Evolutionary conservation across 352 stramenopile genomes (phyloP).

Genomic region (Paralagenidium karlingii): DNA sequence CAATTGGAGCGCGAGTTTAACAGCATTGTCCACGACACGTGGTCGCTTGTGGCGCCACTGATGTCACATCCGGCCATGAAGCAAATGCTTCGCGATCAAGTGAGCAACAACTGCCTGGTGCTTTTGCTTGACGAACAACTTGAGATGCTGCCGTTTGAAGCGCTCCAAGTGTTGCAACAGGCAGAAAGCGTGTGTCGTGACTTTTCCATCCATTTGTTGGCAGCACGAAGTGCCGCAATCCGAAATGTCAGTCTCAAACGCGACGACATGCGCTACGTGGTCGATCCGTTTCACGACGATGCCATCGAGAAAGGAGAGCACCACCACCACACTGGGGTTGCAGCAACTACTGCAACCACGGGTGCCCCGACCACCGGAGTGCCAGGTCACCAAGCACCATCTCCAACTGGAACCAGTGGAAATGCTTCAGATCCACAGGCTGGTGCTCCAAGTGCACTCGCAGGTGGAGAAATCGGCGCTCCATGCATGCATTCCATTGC

Average conservation of each 20-base stretch:
- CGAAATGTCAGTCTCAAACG: no score
- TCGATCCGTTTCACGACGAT: constrained; percentile 52
- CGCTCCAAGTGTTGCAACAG: constrained; percentile 21
- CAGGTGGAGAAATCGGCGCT: constrained; percentile 12
- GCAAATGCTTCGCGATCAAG: constrained; percentile 19
- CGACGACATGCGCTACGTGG: constrained; percentile 47
- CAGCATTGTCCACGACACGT: constrained; percentile 25
- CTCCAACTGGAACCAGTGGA: no score
- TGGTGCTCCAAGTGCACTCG: no score
- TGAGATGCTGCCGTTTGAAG: constrained; percentile 35
- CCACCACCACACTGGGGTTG: no score
- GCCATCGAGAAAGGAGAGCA: no score
- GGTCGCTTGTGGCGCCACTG: constrained; percentile 27
- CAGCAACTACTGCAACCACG: no score
- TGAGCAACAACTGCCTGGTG: constrained; percentile 22
- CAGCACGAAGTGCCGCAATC: no score
- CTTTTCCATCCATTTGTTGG: constrained; percentile 61
- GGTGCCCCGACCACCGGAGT: no score
- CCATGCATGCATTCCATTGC: constrained; percentile 30
- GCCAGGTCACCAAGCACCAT: no score
- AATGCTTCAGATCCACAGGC: no score
- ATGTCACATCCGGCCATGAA: constrained; percentile 32
- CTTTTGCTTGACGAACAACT: constrained; percentile 44
- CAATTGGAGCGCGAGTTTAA: constrained; percentile 39
- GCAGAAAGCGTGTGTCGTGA: constrained; percentile 44